These are phyloP conservation scores for Spergularia bocconei DNA, from an alignment of 148 eudicot genomes.

Conservation along the genomic window DNA sequence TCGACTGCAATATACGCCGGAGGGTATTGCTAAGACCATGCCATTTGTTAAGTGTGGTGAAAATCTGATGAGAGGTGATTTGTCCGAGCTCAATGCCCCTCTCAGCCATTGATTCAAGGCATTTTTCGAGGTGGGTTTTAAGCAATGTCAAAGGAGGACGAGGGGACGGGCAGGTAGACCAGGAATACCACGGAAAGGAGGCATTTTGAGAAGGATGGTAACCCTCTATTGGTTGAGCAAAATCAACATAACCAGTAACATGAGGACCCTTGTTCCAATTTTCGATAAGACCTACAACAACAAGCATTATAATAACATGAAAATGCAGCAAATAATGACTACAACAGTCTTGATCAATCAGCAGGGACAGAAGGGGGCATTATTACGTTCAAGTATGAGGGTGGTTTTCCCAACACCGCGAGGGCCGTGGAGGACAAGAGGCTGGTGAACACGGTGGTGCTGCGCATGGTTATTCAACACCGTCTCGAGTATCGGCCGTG, in stretches of 20 bases:
- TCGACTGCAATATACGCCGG: conserved; percentile 32
- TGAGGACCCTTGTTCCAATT: conserved; percentile 88
- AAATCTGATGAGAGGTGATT: conserved; percentile 73
- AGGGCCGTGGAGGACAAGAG: conserved; percentile 92
- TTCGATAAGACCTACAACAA: conserved; percentile 55
- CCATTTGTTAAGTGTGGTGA: conserved; percentile 77
- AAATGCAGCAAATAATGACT: neutral
- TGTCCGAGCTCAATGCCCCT: conserved; percentile 60
- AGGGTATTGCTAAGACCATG: conserved; percentile 53
- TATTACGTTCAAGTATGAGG: conserved; percentile 49
- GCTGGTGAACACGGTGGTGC: conserved; percentile 83
- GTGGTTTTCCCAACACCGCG: conserved; percentile 97
- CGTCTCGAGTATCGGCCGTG: conserved; percentile 78
- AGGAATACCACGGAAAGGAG: conserved; percentile 75
- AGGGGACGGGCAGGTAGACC: conserved; percentile 48
- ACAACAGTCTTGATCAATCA: neutral
- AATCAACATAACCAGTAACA: conserved; percentile 75
- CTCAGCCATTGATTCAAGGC: conserved; percentile 69
- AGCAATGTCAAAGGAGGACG: conserved; percentile 51
- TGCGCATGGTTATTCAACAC: conserved; percentile 84
- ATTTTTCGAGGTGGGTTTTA: conserved; percentile 53
- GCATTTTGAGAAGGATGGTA: conserved; percentile 65
- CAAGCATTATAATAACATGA: neutral
- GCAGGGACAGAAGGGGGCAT: too few species aligned
- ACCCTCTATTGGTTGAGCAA: conserved; percentile 57